Conservation (phyloP, 148 eudicot species). For the Camellia granthamiana region DNA sequence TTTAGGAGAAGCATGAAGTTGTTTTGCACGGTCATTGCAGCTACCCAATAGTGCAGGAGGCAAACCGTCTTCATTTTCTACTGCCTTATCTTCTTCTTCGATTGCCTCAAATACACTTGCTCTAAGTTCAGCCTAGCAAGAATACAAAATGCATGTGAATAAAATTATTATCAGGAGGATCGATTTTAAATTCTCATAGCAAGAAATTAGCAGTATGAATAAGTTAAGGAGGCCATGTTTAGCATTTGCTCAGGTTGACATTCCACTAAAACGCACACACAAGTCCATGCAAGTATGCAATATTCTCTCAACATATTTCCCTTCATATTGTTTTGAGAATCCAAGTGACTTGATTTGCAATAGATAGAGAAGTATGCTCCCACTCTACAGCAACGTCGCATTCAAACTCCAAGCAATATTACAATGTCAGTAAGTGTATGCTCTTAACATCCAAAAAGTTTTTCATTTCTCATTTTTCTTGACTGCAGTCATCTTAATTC, state of each 20-base stretch:
- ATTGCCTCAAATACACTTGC: slow-evolving; percentile 98
- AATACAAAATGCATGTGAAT: neutral
- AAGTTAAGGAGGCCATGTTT: neutral
- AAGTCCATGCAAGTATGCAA: neutral
- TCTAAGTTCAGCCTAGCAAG: slow-evolving; percentile 80
- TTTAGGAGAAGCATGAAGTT: slow-evolving; percentile 95
- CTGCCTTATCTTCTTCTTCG: slow-evolving; percentile 80
- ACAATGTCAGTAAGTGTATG: neutral
- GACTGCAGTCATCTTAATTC: neutral
- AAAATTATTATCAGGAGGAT: neutral
- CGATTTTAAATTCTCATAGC: neutral
- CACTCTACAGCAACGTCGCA: neutral
- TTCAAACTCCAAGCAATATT: neutral
- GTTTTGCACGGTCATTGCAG: slow-evolving; percentile 89
- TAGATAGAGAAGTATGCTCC: neutral
- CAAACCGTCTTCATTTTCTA: slow-evolving; percentile 81
- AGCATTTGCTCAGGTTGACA: neutral
- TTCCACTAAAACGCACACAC: neutral
- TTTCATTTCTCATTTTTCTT: neutral
- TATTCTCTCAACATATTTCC: neutral
- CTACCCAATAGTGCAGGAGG: slow-evolving; percentile 96
- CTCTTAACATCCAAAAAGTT: neutral
- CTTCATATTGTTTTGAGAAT: too few species aligned
- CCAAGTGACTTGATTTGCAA: neutral
- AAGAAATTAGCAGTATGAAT: neutral